Evolutionary conservation across 2,329 filamentous ascomycete species (phyloP).

Genomic region (Hypoxylon sp.): DNA sequence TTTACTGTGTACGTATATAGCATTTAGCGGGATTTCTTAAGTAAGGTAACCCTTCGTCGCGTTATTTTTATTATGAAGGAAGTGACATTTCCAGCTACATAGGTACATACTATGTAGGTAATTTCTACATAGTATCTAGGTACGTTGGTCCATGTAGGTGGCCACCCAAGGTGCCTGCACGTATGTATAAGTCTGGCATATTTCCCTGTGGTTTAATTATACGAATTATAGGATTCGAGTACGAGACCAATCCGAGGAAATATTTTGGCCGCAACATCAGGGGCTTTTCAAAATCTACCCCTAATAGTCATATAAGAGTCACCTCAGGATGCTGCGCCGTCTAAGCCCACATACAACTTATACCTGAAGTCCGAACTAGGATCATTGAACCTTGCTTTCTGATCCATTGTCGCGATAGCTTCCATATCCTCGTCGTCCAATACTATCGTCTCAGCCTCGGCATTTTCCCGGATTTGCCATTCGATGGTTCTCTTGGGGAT

Average conservation of each 20-base stretch:
- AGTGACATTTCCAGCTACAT: no score
- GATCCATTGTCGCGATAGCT: slow-evolving; percentile 32
- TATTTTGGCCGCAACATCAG: not conserved
- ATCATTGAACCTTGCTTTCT: slow-evolving; percentile 44
- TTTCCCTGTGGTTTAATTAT: not conserved
- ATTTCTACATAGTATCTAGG: no score
- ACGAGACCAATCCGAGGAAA: not conserved
- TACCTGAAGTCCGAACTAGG: slow-evolving; percentile 50
- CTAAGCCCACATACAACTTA: slow-evolving; percentile 42
- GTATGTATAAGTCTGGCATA: no score
- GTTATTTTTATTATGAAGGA: no score
- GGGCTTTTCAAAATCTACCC: not conserved
- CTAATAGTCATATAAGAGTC: not conserved
- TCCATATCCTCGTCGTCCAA: slow-evolving; percentile 36
- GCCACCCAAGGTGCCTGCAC: no score
- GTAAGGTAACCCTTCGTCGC: no score
- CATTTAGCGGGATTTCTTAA: no score
- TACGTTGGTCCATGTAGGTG: no score
- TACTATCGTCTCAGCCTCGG: slow-evolving; percentile 30
- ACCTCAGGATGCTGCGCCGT: slow-evolving; percentile 13
- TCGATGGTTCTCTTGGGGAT: slow-evolving; percentile 57
- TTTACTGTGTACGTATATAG: no score
- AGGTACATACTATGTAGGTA: no score
- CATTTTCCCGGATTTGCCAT: slow-evolving; percentile 42
- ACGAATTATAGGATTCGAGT: not conserved